Evolutionary conservation across 192 early-diverging fungal genomes (phyloP).

Genomic region (Obelidium mucronatum): DNA sequence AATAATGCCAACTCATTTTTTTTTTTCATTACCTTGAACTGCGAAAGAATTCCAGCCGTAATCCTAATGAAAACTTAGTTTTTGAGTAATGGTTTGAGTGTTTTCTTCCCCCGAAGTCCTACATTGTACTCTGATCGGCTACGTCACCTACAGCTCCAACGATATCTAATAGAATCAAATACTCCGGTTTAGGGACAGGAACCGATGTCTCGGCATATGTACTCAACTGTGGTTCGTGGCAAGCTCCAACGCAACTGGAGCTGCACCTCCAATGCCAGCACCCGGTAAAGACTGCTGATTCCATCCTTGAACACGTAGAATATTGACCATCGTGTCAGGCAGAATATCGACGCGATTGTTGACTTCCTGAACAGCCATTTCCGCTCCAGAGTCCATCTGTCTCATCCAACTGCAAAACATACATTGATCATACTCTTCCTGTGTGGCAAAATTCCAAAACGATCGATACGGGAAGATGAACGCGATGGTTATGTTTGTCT

Average conservation of each 20-base stretch:
- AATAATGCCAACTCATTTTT: no score
- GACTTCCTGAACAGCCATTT: constrained; percentile 1
- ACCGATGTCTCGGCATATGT: neutral
- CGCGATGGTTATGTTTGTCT: constrained; percentile 10
- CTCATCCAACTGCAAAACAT: neutral
- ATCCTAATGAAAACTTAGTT: neutral
- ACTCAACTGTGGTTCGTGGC: neutral
- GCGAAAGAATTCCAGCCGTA: constrained; percentile 9
- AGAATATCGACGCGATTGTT: constrained; percentile 5
- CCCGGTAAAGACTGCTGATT: neutral
- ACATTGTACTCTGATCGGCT: neutral
- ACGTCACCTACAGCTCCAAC: constrained; percentile 12
- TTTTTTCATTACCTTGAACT: no score
- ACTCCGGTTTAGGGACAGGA: neutral
- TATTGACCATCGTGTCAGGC: constrained; percentile 9
- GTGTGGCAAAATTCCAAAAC: constrained; percentile 8
- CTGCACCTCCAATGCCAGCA: neutral
- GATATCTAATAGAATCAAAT: neutral
- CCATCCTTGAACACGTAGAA: constrained; percentile 8
- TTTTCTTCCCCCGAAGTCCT: no score
- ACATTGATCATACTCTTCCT: neutral
- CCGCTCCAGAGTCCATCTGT: constrained; percentile 15
- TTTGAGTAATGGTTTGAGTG: no score
- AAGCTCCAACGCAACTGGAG: neutral
- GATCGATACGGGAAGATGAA: constrained; percentile 1